Evolutionary conservation across 306 rosid genomes (phyloP), one percentile per base, ranked within the genome.

Genomic region (Cucurbita maxima): DNA sequence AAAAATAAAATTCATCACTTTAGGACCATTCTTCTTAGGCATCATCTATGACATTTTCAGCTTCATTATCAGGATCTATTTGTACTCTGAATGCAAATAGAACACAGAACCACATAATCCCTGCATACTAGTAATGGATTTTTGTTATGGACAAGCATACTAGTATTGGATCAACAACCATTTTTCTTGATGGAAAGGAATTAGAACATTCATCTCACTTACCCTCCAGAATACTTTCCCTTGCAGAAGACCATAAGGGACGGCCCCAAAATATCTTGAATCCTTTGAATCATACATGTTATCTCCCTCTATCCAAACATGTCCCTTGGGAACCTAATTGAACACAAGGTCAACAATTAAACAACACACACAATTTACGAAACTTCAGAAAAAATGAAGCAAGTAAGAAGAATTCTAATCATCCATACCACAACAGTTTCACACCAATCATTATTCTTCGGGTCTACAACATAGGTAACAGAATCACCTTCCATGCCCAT

Each of bases 271-370:
- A 25, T 60, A 43, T 75, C 91, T 88, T n/a, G 96, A 92, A 86
- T 92, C 96, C 8, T 0, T 57, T 55, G 88, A 80, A 0, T 20
- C 47, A 55, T 86, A 86, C 37, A 77, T 77, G 72, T 87, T 84
- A 84, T 90, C 96, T 55, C 98, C 96, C 78, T 90, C 81, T 25
- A 90, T 76, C 98, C 96, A 90, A 81, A 90, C 71, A 13, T 84
- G 84, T 36, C 96, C 96, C 76, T 83, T 83, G 1, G 96, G 96
- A 87, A 88, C 88, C 96, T 90, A 64, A 68, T 25, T 45, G 18
- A 7, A 68, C 7, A 20, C 7, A 11, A 4, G 12, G 38, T 44
- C 38, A 20, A 22, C 19, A 67, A 44, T 67, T 20, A 20, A 67
- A 20, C 50, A 12, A 19, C 14, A 4, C 74, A 48, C 74, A 48